phyloP scores from a whole-genome alignment of 2,329 filamentous ascomycete genomes.

The Plectosphaerella plurivora region DNA sequence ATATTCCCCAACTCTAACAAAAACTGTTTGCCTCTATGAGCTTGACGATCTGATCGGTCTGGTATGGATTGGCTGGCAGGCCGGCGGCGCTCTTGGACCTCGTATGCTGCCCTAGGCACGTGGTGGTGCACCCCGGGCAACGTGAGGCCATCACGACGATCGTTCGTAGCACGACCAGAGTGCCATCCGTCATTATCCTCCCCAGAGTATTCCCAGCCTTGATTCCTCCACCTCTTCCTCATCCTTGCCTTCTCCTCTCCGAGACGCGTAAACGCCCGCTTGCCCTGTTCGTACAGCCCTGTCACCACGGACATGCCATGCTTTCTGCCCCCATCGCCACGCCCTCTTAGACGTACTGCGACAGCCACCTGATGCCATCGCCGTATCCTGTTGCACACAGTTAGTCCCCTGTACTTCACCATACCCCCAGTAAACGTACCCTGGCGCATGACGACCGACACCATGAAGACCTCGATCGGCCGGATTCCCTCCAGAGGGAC shows the following conservation, averaged over 20 bases:
- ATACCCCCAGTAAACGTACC: slow-evolving; percentile 42
- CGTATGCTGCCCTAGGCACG: too few relatives aligned
- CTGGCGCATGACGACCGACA: slow-evolving; percentile 97
- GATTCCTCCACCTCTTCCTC: slow-evolving; percentile 5
- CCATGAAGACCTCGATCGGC: slow-evolving; percentile 98
- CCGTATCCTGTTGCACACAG: slow-evolving; percentile 59
- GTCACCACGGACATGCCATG: neutral
- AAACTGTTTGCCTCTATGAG: neutral
- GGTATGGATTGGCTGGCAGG: too few relatives aligned
- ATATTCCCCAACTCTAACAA: neutral
- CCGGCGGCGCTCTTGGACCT: too few relatives aligned
- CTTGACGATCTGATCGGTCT: too few relatives aligned
- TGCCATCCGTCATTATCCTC: slow-evolving; percentile 6
- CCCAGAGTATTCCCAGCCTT: slow-evolving; percentile 5
- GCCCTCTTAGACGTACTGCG: slow-evolving; percentile 73
- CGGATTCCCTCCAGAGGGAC: slow-evolving; percentile 86
- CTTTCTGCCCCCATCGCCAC: slow-evolving; percentile 3
- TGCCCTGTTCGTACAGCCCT: neutral
- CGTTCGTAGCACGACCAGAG: neutral
- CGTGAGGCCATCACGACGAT: neutral
- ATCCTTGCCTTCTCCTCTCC: neutral
- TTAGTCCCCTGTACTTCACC: neutral
- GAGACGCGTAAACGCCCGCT: too few relatives aligned
- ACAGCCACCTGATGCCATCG: slow-evolving; percentile 86
- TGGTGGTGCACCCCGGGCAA: too few relatives aligned